These are phyloP conservation scores for Pseudevernia furfuracea DNA, from an alignment of 495 filamentous ascomycete species.

Conservation along the genomic window DNA sequence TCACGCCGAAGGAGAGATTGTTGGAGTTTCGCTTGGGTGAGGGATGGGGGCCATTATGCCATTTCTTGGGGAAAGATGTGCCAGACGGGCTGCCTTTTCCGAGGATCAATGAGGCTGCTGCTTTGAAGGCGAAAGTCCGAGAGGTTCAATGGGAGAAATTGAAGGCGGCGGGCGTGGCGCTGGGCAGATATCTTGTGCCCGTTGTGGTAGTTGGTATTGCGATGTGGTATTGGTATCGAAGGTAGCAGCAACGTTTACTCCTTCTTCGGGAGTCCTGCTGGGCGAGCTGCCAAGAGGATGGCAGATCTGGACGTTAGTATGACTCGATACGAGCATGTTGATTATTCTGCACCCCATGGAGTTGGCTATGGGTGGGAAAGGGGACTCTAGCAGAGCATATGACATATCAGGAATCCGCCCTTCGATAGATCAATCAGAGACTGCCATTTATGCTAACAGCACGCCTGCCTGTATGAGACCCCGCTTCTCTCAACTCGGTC, in stretches of 20 bases:
- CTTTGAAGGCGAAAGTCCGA: background rate
- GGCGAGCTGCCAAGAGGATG: background rate
- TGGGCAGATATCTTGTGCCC: background rate
- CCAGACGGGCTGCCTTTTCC: constrained; percentile 31
- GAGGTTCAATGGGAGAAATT: background rate
- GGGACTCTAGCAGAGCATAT: background rate
- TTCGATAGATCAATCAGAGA: background rate
- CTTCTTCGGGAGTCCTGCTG: background rate
- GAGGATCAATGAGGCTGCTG: constrained; percentile 7
- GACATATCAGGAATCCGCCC: background rate
- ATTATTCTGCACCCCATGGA: background rate
- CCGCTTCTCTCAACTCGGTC: background rate
- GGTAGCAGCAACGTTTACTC: background rate
- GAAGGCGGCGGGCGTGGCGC: background rate
- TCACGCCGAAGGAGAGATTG: constrained; percentile 30
- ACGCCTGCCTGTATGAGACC: background rate
- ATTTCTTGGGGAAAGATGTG: constrained; percentile 33
- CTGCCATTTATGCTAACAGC: background rate
- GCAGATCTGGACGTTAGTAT: background rate
- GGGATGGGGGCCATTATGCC: constrained; percentile 42
- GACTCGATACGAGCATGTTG: background rate
- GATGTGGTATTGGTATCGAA: constrained; percentile 1
- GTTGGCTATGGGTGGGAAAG: background rate
- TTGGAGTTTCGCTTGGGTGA: constrained; percentile 38
- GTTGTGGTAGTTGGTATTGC: background rate